These are phyloP conservation scores for Diddensiella caesifluorescens DNA, from an alignment of 805 yeast species.

Conservation along the genomic window DNA sequence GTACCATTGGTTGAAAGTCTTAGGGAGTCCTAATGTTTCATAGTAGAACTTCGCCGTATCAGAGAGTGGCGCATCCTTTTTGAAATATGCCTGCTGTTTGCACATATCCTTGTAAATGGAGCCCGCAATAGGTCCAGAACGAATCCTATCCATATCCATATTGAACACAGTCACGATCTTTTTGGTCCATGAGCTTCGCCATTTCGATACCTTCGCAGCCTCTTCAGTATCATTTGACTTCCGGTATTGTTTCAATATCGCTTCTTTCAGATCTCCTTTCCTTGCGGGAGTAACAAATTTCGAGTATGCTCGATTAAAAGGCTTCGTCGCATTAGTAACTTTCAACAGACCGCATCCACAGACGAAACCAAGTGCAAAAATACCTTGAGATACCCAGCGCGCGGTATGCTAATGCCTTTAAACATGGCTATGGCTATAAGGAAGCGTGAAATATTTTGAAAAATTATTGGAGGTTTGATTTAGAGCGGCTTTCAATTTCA, in stretches of 20 bases:
- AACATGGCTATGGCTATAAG: too few relatives aligned
- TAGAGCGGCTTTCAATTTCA: too few relatives aligned
- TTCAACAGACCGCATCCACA: too few relatives aligned
- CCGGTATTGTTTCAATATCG: slow-evolving; percentile 28
- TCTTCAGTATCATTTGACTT: slow-evolving; percentile 23
- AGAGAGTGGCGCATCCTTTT: slow-evolving; percentile 38
- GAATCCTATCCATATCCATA: slow-evolving; percentile 84
- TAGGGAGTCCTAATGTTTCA: slow-evolving; percentile 73
- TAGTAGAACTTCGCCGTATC: slow-evolving; percentile 80
- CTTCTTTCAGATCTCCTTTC: slow-evolving; percentile 26
- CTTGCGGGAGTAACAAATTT: not conserved
- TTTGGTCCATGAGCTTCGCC: slow-evolving; percentile 32
- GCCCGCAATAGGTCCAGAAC: slow-evolving; percentile 95
- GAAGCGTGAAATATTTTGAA: too few relatives aligned
- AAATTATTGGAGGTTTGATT: too few relatives aligned
- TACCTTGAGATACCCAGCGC: too few relatives aligned
- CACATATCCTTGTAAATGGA: slow-evolving; percentile 81
- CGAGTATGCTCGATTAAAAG: slow-evolving; percentile 1
- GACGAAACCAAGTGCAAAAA: too few relatives aligned
- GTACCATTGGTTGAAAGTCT: slow-evolving; percentile 92
- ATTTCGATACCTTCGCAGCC: slow-evolving; percentile 17
- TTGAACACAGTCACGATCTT: slow-evolving; percentile 42
- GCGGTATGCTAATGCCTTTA: too few relatives aligned
- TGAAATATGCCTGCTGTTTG: slow-evolving; percentile 64
- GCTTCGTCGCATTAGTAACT: too few relatives aligned